Evolutionary conservation across 2,329 filamentous ascomycete species (phyloP).

Genomic region (Biscogniauxia marginata): DNA sequence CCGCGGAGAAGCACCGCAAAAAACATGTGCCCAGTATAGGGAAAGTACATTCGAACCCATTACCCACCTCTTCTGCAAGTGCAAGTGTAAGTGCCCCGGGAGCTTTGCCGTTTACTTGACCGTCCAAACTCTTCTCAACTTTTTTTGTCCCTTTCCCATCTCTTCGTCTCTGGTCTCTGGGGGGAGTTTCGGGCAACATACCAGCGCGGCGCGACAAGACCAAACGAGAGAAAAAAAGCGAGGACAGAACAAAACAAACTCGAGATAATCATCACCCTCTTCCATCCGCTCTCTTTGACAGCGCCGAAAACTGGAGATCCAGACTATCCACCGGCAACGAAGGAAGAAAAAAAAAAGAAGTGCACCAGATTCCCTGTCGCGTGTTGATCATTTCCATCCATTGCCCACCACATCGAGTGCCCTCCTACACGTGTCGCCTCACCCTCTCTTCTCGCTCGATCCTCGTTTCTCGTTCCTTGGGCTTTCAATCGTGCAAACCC

Average conservation of each 20-base stretch:
- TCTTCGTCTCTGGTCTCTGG: not conserved
- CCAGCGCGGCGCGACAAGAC: not conserved
- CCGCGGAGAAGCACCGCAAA: too few relatives aligned
- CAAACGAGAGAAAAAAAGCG: not conserved
- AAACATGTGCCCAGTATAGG: too few relatives aligned
- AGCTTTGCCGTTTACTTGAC: not conserved
- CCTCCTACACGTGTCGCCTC: not conserved
- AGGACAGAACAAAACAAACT: not conserved
- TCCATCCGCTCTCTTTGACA: not conserved
- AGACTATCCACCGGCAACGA: not conserved
- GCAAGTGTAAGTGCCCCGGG: not conserved
- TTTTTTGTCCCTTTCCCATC: not conserved
- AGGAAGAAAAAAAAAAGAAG: not conserved
- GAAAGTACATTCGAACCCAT: too few relatives aligned
- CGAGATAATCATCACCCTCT: not conserved
- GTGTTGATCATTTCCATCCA: slow-evolving; percentile 19
- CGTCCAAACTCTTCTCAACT: not conserved
- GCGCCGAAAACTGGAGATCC: not conserved
- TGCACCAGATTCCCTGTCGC: slow-evolving; percentile 13
- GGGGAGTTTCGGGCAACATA: not conserved
- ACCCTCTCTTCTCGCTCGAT: slow-evolving; percentile 3
- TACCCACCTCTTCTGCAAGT: not conserved
- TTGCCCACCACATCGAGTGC: not conserved
- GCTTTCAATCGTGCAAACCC: not conserved
- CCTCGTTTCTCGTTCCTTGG: not conserved